Base-by-base conservation (phyloP, 2,329 filamentous ascomycete species). In the Cadophora gregata region DNA sequence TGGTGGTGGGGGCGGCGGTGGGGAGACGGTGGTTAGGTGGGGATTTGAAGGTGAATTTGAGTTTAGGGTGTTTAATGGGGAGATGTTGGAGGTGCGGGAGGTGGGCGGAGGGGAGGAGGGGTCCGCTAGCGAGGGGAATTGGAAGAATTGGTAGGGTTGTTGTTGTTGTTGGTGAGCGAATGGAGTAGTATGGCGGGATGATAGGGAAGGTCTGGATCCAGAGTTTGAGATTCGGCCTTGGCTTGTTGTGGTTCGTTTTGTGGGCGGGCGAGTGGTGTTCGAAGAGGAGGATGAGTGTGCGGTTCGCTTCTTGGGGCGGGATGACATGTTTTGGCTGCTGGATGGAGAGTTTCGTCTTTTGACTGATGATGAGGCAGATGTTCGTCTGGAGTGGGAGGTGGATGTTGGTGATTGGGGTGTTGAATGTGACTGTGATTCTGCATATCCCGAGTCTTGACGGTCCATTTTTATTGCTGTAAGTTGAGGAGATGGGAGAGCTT, bases 1-100 rank as follows among this genome's bases (percentile, higher is more conserved):
- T 4, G 85, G 85, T 14, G 85, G 87, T 1, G 81, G 80, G 2
- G 85, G 87, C 1, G 81, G 80, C 2, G 80, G 77, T 6, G 67
- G 56, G 81, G 80, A 2, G 80, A 77, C 4, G 63, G 53, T 21
- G 61, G n/a, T 4, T 38, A 53, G 70, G 82, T n/a, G n/a, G n/a
- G n/a, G n/a, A n/a, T n/a, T n/a, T n/a, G n/a, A n/a, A n/a, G n/a
- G n/a, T n/a, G n/a, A n/a, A n/a, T 81, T 2, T 81, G 83, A 16
- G 83, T 9, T n/a, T 84, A 3, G 79, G 78, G 77, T n/a, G 38
- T 25, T 19, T 56, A 31, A 53, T 48, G 42, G 8, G 42, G 50
- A 19, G 56, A 31, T 9, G 64, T 38, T 61, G 58, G 16, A 21
- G n/a, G 31, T 24, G 31, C 21, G n/a, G n/a, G 51, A 31, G 3